A percentile compares a stretch with the other conserved stretches of the same genome.
Evolutionary conservation across 1,284 basidiomycete species (phyloP).

Genomic region (Cutaneotrichosporon spelunceum): DNA sequence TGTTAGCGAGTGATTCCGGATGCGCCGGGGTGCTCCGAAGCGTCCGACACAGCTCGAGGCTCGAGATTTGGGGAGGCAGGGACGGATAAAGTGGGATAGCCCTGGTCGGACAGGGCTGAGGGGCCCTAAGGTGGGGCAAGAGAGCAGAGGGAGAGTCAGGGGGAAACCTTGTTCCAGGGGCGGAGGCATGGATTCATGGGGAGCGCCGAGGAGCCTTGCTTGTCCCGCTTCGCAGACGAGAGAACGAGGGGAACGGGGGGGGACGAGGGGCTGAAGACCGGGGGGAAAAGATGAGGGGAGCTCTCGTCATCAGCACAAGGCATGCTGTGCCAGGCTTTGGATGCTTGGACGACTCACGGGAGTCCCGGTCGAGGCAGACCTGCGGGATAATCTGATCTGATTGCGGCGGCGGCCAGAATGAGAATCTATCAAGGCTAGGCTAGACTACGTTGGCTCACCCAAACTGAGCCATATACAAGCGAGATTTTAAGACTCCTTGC

Average conservation of each 20-base stretch:
- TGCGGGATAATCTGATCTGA: no score
- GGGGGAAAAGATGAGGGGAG: no score
- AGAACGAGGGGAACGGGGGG: no score
- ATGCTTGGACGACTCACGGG: no score
- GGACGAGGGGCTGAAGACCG: no score
- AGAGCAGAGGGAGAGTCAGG: neutral
- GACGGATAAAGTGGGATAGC: neutral
- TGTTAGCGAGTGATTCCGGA: neutral
- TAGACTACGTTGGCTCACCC: no score
- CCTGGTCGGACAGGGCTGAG: neutral
- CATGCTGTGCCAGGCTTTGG: no score
- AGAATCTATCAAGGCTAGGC: neutral
- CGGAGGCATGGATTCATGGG: neutral
- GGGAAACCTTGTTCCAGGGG: neutral
- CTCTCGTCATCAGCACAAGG: no score
- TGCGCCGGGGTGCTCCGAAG: neutral
- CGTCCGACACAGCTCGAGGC: neutral
- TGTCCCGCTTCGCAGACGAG: no score
- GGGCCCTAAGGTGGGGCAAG: neutral
- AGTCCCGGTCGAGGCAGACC: no score
- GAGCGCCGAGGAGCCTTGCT: no score
- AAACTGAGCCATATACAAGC: no score
- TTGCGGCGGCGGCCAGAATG: neutral
- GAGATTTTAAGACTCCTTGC: constrained; percentile 10
- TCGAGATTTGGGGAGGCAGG: neutral